Conservation (phyloP, 192 early-diverging fungal species). For the Mortierella antarctica region DNA sequence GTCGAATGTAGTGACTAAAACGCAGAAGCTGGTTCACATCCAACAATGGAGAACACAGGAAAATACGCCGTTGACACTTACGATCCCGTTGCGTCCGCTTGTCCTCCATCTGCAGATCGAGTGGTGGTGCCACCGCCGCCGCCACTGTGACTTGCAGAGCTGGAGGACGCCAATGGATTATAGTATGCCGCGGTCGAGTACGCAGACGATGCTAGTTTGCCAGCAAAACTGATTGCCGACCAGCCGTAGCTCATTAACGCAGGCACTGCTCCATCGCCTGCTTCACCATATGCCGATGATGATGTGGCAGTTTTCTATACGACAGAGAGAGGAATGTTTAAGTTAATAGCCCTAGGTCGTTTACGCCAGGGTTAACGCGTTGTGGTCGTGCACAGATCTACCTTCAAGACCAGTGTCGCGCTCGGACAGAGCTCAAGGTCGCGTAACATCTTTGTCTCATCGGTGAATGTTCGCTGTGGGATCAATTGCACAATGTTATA, state of each 20-base stretch:
- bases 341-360: background rate
- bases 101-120: too few relatives aligned
- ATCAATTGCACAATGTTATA: conserved; percentile 50
- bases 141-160: background rate
- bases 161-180: conserved; percentile 23
- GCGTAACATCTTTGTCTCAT: conserved; percentile 51
- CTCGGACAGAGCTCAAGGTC: conserved; percentile 50
- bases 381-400: background rate
- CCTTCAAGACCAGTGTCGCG: conserved; percentile 48
- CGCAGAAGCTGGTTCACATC: background rate
- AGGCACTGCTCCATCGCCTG: conserved; percentile 17
- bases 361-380: too few relatives aligned
- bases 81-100: background rate
- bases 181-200: conserved; percentile 37
- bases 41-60: background rate
- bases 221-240: conserved; percentile 40
- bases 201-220: conserved; percentile 37
- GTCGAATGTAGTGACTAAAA: background rate
- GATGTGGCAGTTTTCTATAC: conserved; percentile 17
- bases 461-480: conserved; percentile 37
- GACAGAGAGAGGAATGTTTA: background rate
- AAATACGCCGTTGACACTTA: conserved; percentile 8
- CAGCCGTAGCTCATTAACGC: conserved; percentile 33
- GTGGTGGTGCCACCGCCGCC: background rate
- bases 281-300: conserved; percentile 27